Evolutionary conservation across 345 rosid species (phyloP).

Genomic region (Ceriops decandra): DNA sequence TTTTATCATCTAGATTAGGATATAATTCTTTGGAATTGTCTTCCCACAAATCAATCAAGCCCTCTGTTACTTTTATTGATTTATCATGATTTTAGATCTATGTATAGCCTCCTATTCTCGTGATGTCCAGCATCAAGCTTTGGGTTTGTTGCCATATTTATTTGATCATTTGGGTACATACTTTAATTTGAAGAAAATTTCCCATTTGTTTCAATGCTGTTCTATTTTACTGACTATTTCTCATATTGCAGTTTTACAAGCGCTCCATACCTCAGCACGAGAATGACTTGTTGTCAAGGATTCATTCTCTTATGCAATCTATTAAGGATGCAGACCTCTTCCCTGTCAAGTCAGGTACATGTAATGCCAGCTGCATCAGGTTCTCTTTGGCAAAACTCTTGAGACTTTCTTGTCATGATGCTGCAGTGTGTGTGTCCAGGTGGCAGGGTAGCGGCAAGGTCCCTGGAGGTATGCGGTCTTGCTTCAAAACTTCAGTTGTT

Average conservation of each 20-base stretch:
- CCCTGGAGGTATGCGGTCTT: conserved; percentile 67
- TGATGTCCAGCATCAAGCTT: no score
- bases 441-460: conserved; percentile 85
- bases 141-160: no score
- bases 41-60: no score
- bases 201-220: background rate
- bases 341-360: conserved; percentile 52
- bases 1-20: no score
- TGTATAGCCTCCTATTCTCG: no score
- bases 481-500: no score
- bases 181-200: background rate
- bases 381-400: conserved; percentile 67
- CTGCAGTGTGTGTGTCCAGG: conserved; percentile 74
- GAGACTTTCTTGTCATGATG: conserved; percentile 74
- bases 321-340: conserved; percentile 57
- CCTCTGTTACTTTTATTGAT: no score
- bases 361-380: conserved; percentile 79
- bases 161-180: no score
- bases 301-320: conserved; percentile 57
- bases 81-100: no score
- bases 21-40: no score
- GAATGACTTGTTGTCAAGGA: conserved; percentile 53
- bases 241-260: conserved; percentile 49
- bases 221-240: background rate
- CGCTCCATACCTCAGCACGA: conserved; percentile 52